A percentile compares a stretch with the other conserved stretches of the same genome.
Evolutionary conservation across 73 alveolate genomes (phyloP).

Genomic region (Uronychia binucleata): DNA sequence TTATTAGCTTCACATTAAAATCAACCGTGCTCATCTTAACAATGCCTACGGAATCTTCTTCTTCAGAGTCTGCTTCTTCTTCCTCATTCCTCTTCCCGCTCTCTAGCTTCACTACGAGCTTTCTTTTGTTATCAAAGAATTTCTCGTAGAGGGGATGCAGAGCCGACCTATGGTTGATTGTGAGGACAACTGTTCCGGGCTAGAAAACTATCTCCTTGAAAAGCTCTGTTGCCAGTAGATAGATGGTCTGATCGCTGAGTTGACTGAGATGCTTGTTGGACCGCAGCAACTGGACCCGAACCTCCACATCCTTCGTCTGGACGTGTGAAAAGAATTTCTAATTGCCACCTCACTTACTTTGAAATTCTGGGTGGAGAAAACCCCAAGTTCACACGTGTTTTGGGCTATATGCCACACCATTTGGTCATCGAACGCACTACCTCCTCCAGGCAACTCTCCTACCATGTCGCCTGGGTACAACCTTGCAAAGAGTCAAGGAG

Average conservation of each 20-base stretch:
- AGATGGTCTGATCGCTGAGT: background rate
- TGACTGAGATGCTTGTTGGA: background rate
- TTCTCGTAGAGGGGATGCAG: background rate
- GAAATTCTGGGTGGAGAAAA: background rate
- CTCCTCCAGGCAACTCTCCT: background rate
- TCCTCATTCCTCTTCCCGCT: too few relatives aligned
- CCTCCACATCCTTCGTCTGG: background rate
- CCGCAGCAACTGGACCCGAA: background rate
- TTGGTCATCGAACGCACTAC: background rate
- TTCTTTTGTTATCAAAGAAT: background rate
- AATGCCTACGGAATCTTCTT: too few relatives aligned
- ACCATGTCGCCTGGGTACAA: constrained; percentile 1
- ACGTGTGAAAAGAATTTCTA: background rate
- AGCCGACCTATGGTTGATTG: background rate
- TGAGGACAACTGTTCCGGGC: background rate
- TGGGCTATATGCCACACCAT: background rate
- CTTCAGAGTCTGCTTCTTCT: too few relatives aligned
- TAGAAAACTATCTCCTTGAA: background rate
- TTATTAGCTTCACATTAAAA: too few relatives aligned
- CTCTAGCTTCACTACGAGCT: too few relatives aligned
- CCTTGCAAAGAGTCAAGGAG: background rate
- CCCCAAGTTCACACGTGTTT: background rate
- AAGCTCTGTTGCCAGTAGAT: background rate
- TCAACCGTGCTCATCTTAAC: too few relatives aligned
- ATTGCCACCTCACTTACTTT: background rate